A percentile compares a stretch with the other conserved stretches of the same genome.
Evolutionary conservation across 306 rosid species (phyloP).

Genomic region (Rosa rugosa): DNA sequence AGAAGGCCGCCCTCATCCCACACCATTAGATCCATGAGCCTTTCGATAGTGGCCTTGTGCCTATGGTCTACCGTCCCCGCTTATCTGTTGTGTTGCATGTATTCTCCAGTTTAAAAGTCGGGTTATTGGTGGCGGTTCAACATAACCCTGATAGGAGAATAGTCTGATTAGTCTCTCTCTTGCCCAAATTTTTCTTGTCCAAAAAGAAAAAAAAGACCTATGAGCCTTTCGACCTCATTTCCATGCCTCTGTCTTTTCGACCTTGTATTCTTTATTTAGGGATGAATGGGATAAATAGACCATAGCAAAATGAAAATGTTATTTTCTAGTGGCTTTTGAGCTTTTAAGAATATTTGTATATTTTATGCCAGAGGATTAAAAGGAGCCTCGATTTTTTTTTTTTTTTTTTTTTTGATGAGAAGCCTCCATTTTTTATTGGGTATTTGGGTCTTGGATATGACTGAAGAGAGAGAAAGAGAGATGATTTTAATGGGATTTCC

Average conservation of each 20-base stretch:
- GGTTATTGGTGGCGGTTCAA: too few relatives aligned
- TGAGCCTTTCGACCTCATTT: constrained; percentile 15
- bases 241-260: constrained; percentile 3
- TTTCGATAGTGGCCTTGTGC: too few relatives aligned
- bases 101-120: too few relatives aligned
- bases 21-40: not conserved
- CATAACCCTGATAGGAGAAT: too few relatives aligned
- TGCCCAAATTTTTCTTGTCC: too few relatives aligned
- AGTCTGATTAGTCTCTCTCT: too few relatives aligned
- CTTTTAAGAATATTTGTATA: constrained; percentile 23
- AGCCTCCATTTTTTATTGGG: constrained; percentile 18
- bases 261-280: not conserved
- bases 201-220: not conserved
- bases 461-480: constrained; percentile 16
- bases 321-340: constrained; percentile 24
- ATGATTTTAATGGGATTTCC: constrained; percentile 36
- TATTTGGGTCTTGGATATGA: constrained; percentile 3
- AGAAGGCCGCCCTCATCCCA: not conserved
- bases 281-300: constrained; percentile 12
- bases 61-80: too few relatives aligned
- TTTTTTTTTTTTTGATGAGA: too few relatives aligned
- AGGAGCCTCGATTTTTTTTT: constrained; percentile 5
- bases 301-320: constrained; percentile 13
- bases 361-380: constrained; percentile 16
- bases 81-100: too few relatives aligned